Percentiles rank a stretch among this genome's conserved stretches.
Conservation (phyloP, 768 basidiomycete genomes). For the Hortiboletus flavorubellus region DNA sequence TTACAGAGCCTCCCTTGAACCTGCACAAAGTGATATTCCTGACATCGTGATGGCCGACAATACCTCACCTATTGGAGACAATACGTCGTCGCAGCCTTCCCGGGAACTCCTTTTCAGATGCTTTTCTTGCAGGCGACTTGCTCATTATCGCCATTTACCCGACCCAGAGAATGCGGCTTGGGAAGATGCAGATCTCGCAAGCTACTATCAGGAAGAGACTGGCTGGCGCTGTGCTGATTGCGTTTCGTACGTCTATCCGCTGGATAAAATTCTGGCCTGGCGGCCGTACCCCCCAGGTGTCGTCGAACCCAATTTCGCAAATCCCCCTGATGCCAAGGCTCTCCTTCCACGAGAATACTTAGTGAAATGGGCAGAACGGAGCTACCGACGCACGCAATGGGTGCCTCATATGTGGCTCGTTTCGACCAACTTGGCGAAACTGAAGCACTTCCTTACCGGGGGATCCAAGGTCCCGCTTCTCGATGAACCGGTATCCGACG, state of each 20-base stretch:
- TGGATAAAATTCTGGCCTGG: conserved; percentile 93
- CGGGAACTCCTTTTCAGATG: conserved; percentile 75
- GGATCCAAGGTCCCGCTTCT: conserved; percentile 71
- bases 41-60: conserved; percentile 39
- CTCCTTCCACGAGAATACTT: conserved; percentile 86
- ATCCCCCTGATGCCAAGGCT: conserved; percentile 51
- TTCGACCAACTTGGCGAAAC: conserved; percentile 57
- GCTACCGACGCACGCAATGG: conserved; percentile 81
- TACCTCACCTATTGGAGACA: conserved; percentile 5
- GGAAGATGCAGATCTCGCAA: conserved; percentile 46
- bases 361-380: conserved; percentile 81
- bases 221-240: conserved; percentile 79
- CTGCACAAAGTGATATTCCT: conserved; percentile 1
- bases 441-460: conserved; percentile 71
- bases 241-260: conserved; percentile 57
- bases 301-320: conserved; percentile 45
- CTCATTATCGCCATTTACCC: conserved; percentile 77
- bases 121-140: conserved; percentile 73
- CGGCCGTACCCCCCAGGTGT: conserved; percentile 71
- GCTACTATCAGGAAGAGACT: conserved; percentile 53
- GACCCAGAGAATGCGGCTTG: conserved; percentile 38
- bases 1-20: conserved; percentile 4
- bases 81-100: conserved; percentile 18
- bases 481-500: conserved; percentile 38
- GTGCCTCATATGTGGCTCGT: conserved; percentile 91